Base-by-base conservation (phyloP, 1,139 yeast genomes). In the Yamadazyma triangularis region DNA sequence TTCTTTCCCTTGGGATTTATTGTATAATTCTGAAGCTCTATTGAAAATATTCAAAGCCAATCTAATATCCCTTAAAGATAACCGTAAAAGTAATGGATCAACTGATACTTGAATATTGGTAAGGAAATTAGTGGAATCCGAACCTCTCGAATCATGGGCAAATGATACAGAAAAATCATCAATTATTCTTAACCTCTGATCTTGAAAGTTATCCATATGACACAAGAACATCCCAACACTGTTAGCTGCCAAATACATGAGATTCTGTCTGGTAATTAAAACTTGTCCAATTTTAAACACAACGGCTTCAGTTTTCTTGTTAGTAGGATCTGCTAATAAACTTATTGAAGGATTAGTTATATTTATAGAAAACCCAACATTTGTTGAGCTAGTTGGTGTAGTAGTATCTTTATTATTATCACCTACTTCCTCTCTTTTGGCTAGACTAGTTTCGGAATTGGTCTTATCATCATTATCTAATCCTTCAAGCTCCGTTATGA, bases 201-300 rank as follows among this genome's bases (percentile, higher is more conserved):
- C 70, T 15, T 79, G 78, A 34, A 70, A 69, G 8, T 73, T 57
- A 42, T 81, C 73, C 95, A 93, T 89, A 15, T 65, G 70, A 30
- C 89, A 77, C 41, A 91, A 61, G 47, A 84, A 93, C 80, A 93
- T 77, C 2, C 98, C 97, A 33, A 88, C 75, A 39, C 84, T 85
- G 42, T 80, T 76, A 1, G 86, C 81, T 12, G 89, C 78, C 7
- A 88, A 54, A 1, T 89, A 74, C 9, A 70, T 53, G 2, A 77
- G 69, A 37, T 78, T 76, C 46, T 84, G 88, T 39, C 84, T 79
- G 0, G 91, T 73, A 4, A 87, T 48, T 28, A 84, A 60, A 7
- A 89, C 58, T 47, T 89, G 96, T 35, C 83, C 94, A 12, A 88
- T 79, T 45, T 86, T 85, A 57, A 91, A 83, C 1, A 91, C 96